phyloP scores from a whole-genome alignment of 1,139 yeast genomes.

The Candida glucosophila region DNA sequence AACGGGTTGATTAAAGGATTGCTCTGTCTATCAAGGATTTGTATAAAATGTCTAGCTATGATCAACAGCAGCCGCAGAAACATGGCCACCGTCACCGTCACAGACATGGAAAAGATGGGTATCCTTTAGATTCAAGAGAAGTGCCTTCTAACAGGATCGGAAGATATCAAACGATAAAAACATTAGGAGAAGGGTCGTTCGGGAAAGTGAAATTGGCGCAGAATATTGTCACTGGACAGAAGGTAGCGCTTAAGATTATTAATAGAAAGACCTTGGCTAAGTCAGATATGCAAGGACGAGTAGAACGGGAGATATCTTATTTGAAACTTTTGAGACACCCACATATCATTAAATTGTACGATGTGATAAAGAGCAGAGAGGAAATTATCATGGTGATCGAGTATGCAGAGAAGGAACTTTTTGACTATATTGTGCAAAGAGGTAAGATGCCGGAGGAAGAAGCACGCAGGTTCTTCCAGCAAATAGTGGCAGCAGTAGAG shows the following conservation, averaged over 20 bases:
- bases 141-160: conserved; percentile 78
- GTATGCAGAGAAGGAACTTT: conserved; percentile 91
- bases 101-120: conserved; percentile 9
- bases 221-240: conserved; percentile 85
- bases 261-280: conserved; percentile 90
- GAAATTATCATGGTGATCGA: conserved; percentile 98
- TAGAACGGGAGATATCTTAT: conserved; percentile 91
- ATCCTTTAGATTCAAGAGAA: conserved; percentile 13
- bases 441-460: conserved; percentile 94
- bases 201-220: conserved; percentile 96
- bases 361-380: conserved; percentile 91
- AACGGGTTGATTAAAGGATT: too few species aligned
- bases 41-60: too few species aligned
- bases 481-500: conserved; percentile 94
- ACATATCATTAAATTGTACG: conserved; percentile 91
- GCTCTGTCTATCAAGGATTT: too few species aligned
- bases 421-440: conserved; percentile 91
- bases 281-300: conserved; percentile 95
- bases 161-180: conserved; percentile 87
- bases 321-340: conserved; percentile 87
- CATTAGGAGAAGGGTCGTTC: conserved; percentile 95
- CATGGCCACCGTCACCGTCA: conserved; percentile 12
- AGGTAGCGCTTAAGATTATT: conserved; percentile 90
- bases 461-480: conserved; percentile 93
- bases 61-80: too few species aligned